Percentiles rank a stretch among this genome's conserved stretches.
Evolutionary conservation across 2,329 filamentous ascomycete genomes (phyloP).

Genomic region (Penicillium sp.): DNA sequence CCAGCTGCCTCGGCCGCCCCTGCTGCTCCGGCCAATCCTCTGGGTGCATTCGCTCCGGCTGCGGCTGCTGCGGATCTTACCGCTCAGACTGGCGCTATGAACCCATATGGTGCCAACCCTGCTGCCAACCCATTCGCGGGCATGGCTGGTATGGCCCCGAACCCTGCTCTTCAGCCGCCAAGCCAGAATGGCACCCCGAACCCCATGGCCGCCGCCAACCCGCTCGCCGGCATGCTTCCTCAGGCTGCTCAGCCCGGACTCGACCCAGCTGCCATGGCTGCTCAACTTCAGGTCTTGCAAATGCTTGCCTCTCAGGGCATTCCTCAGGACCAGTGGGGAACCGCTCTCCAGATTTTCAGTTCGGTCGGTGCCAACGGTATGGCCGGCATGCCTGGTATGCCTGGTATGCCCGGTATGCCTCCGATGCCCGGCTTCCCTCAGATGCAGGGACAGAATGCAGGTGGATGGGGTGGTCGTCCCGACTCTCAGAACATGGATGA

Average conservation of each 20-base stretch:
- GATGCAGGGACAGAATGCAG: slow-evolving; percentile 34
- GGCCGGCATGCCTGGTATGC: slow-evolving; percentile 17
- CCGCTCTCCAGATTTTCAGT: slow-evolving; percentile 56
- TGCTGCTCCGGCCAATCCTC: slow-evolving; percentile 45
- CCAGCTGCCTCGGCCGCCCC: slow-evolving; percentile 42
- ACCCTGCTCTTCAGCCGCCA: slow-evolving; percentile 40
- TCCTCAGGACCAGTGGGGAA: slow-evolving; percentile 73
- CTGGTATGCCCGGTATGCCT: slow-evolving; percentile 28
- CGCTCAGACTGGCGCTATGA: slow-evolving; percentile 57
- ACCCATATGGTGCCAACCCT: slow-evolving; percentile 47
- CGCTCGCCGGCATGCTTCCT: slow-evolving; percentile 46
- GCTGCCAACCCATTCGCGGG: slow-evolving; percentile 52
- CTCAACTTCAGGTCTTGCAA: slow-evolving; percentile 75
- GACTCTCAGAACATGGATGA: slow-evolving; percentile 54
- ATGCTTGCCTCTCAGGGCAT: slow-evolving; percentile 74
- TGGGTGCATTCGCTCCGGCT: slow-evolving; percentile 54
- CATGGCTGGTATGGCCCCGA: slow-evolving; percentile 43
- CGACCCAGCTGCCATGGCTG: slow-evolving; percentile 57
- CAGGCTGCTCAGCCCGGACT: slow-evolving; percentile 38
- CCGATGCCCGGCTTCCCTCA: slow-evolving; percentile 31
- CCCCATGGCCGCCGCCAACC: slow-evolving; percentile 43
- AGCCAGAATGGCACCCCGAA: slow-evolving; percentile 45
- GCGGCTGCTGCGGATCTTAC: slow-evolving; percentile 48
- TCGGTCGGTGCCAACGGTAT: slow-evolving; percentile 29
- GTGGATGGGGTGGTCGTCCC: slow-evolving; percentile 37